Conservation (phyloP, 2,329 filamentous ascomycete genomes). For the Stachybotrys elegans region DNA sequence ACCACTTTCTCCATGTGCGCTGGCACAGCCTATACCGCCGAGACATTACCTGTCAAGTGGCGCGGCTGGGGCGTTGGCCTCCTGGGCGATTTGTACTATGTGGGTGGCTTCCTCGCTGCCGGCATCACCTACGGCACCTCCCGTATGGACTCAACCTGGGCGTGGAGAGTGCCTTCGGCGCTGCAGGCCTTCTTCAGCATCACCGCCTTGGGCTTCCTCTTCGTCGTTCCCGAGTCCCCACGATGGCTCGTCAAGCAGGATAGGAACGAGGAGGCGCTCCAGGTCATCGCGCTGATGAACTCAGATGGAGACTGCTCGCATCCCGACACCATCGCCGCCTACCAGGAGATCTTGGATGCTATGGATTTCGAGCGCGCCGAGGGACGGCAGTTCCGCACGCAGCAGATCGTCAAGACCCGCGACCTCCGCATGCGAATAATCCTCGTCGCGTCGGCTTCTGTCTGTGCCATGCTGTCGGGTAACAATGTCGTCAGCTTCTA, state of each 20-base stretch:
- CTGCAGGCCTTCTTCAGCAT: slow-evolving; percentile 6
- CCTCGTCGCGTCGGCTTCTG: no score
- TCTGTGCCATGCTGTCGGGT: slow-evolving; percentile 14
- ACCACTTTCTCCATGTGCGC: slow-evolving; percentile 1
- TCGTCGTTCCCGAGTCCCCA: slow-evolving; percentile 34
- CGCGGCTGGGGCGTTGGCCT: slow-evolving; percentile 4
- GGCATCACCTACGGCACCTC: slow-evolving; percentile 9
- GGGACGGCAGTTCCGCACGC: no score
- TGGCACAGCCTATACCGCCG: slow-evolving; percentile 6
- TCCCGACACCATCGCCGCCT: no score
- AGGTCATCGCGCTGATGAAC: slow-evolving; percentile 33
- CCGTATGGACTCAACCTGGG: not conserved
- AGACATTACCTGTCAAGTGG: slow-evolving; percentile 4
- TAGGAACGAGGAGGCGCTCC: slow-evolving; percentile 23
- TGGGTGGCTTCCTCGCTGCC: slow-evolving; percentile 7
- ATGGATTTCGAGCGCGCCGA: no score
- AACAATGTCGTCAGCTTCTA: slow-evolving; percentile 36
- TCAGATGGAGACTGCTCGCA: no score
- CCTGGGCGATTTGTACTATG: slow-evolving; percentile 5
- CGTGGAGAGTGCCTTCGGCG: slow-evolving; percentile 8
- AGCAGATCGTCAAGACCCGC: no score
- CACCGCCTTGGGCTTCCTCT: slow-evolving; percentile 4
- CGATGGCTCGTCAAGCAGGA: slow-evolving; percentile 30
- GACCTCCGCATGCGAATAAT: no score
- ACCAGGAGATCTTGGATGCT: no score